phyloP scores from a whole-genome alignment of 306 rosid species.

The Inga leiocalycina region DNA sequence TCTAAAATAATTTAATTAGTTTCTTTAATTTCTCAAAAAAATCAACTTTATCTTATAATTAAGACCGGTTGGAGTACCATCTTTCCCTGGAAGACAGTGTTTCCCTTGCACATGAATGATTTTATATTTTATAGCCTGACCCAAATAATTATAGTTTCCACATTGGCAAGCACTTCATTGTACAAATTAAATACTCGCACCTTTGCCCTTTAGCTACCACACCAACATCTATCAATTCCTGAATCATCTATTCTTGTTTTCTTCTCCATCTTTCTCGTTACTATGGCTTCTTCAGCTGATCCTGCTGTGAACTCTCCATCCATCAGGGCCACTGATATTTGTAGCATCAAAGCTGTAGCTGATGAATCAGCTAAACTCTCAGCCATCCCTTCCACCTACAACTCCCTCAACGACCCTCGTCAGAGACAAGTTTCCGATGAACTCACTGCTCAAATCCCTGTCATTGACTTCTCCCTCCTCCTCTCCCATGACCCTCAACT shows the following conservation, averaged over 20 bases:
- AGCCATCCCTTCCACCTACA: slow-evolving; percentile 20
- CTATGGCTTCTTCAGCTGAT: not conserved
- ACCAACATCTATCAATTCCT: not conserved
- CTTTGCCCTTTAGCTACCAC: not conserved
- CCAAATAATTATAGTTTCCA: not conserved
- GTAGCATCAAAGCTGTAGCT: slow-evolving; percentile 10
- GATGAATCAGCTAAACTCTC: not conserved
- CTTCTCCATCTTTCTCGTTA: not conserved
- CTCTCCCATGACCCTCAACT: slow-evolving; percentile 38
- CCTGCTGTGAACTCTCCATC: not conserved
- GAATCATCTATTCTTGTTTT: not conserved
- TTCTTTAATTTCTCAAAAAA: too few relatives aligned
- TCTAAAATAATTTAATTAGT: too few relatives aligned
- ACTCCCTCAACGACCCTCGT: not conserved
- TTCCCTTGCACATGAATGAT: too few relatives aligned
- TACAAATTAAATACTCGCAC: not conserved
- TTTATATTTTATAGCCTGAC: not conserved
- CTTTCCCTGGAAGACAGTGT: too few relatives aligned
- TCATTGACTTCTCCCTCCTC: slow-evolving; percentile 42
- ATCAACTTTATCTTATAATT: too few relatives aligned
- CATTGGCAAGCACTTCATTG: not conserved
- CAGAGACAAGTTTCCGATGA: not conserved
- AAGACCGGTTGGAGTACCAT: fast-evolving
- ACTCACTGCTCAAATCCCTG: slow-evolving; percentile 32
- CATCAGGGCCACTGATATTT: not conserved